A percentile compares a stretch with the other conserved stretches of the same genome.
Evolutionary conservation across 2,329 filamentous ascomycete species (phyloP).

Genomic region (Huntiella abstrusa): DNA sequence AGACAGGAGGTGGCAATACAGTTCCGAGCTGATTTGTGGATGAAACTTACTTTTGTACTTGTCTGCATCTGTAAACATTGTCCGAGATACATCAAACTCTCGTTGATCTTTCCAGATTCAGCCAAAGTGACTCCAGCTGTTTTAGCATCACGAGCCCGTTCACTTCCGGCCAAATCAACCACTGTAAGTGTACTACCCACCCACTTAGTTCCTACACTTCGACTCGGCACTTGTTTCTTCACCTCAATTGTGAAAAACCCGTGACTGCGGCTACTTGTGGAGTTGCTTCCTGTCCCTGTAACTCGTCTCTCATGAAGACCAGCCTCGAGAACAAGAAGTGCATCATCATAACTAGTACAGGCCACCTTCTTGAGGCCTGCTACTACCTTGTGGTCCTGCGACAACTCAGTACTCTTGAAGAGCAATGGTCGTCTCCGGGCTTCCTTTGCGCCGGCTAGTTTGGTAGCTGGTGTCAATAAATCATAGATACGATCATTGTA

Average conservation of each 20-base stretch:
- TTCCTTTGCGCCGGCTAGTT: neutral
- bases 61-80: constrained; percentile 94
- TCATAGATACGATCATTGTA: constrained; percentile 98
- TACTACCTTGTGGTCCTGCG: constrained; percentile 83
- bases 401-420: constrained; percentile 81
- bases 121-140: constrained; percentile 81
- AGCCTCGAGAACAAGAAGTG: constrained; percentile 74
- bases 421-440: constrained; percentile 58
- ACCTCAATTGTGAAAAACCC: constrained; percentile 94
- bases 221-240: constrained; percentile 47
- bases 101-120: constrained; percentile 96
- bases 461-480: constrained; percentile 47
- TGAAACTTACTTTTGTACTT: constrained; percentile 49
- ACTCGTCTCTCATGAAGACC: constrained; percentile 74
- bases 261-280: constrained; percentile 77
- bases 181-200: constrained; percentile 63
- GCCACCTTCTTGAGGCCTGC: constrained; percentile 81
- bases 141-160: constrained; percentile 82
- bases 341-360: constrained; percentile 65
- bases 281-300: constrained; percentile 82
- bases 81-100: constrained; percentile 93
- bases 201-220: constrained; percentile 33
- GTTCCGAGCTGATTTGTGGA: constrained; percentile 3
- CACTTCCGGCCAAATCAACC: constrained; percentile 83
- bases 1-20: too few species aligned